These are phyloP conservation scores for Metschnikowia baotianmanensis DNA, from an alignment of 805 yeast genomes.

Conservation along the genomic window DNA sequence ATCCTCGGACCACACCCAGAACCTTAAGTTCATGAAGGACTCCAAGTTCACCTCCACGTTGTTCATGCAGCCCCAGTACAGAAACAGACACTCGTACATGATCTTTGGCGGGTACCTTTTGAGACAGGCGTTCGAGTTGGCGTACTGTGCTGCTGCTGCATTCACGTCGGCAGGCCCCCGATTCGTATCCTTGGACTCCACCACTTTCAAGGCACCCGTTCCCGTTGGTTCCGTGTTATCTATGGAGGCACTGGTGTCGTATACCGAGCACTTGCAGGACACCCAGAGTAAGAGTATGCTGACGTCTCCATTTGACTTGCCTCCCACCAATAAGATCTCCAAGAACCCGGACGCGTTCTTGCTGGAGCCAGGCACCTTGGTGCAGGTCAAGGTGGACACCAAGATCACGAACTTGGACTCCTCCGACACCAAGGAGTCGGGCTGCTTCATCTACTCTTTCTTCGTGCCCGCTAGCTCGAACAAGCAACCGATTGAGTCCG, in stretches of 20 bases:
- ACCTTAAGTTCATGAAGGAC: slow-evolving; percentile 62
- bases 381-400: slow-evolving; percentile 88
- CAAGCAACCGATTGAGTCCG: slow-evolving; percentile 57
- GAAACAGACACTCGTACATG: slow-evolving; percentile 92
- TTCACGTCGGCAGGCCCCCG: slow-evolving; percentile 84
- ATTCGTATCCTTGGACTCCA: slow-evolving; percentile 84
- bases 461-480: slow-evolving; percentile 66
- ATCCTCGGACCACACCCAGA: slow-evolving; percentile 2
- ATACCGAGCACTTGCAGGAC: slow-evolving; percentile 75
- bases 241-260: slow-evolving; percentile 78
- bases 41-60: slow-evolving; percentile 71
- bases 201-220: slow-evolving; percentile 90
- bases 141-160: slow-evolving; percentile 89
- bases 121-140: slow-evolving; percentile 91
- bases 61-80: slow-evolving; percentile 95
- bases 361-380: slow-evolving; percentile 77
- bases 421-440: slow-evolving; percentile 65
- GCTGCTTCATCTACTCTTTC: slow-evolving; percentile 85
- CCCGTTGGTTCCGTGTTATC: slow-evolving; percentile 91
- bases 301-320: slow-evolving; percentile 44
- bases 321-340: slow-evolving; percentile 56
- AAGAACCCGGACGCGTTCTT: slow-evolving; percentile 56
- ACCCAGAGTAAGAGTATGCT: slow-evolving; percentile 22
- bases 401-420: slow-evolving; percentile 67
- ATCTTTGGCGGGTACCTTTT: slow-evolving; percentile 92